These are phyloP conservation scores for Tilletia indica DNA, from an alignment of 1,284 basidiomycete genomes.

Conservation along the genomic window DNA sequence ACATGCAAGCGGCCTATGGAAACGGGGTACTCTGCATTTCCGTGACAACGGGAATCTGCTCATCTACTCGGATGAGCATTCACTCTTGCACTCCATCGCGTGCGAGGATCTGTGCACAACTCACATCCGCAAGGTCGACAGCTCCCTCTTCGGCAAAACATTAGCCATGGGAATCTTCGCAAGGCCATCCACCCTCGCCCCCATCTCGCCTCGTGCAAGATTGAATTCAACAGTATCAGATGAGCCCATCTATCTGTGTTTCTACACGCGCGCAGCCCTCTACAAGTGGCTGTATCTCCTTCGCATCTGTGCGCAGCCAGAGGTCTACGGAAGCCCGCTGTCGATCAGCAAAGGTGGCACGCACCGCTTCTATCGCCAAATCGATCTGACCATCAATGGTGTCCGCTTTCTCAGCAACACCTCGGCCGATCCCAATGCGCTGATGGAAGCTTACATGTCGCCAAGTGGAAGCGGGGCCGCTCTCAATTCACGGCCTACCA, in stretches of 20 bases:
- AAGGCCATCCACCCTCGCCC: slow-evolving; percentile 25
- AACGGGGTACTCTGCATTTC: slow-evolving; percentile 33
- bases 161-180: slow-evolving; percentile 41
- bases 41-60: slow-evolving; percentile 38
- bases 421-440: slow-evolving; percentile 24
- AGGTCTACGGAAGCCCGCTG: slow-evolving; percentile 35
- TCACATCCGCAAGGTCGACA: slow-evolving; percentile 41
- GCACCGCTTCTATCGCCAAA: slow-evolving; percentile 38
- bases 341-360: slow-evolving; percentile 29
- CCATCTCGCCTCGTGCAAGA: background rate
- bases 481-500: slow-evolving; percentile 26
- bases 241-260: slow-evolving; percentile 41
- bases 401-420: slow-evolving; percentile 20
- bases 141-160: slow-evolving; percentile 36
- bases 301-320: slow-evolving; percentile 33
- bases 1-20: slow-evolving; percentile 27
- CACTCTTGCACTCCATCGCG: slow-evolving; percentile 38
- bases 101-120: slow-evolving; percentile 28
- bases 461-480: slow-evolving; percentile 24
- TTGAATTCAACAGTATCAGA: background rate
- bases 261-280: slow-evolving; percentile 30
- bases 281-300: slow-evolving; percentile 33
- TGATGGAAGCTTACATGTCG: slow-evolving; percentile 20
- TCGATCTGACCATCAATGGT: slow-evolving; percentile 37
- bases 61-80: slow-evolving; percentile 37